A percentile compares a stretch with the other conserved stretches of the same genome.
phyloP scores from a whole-genome alignment of 441 rosid species.

The Isatis lusitanica region DNA sequence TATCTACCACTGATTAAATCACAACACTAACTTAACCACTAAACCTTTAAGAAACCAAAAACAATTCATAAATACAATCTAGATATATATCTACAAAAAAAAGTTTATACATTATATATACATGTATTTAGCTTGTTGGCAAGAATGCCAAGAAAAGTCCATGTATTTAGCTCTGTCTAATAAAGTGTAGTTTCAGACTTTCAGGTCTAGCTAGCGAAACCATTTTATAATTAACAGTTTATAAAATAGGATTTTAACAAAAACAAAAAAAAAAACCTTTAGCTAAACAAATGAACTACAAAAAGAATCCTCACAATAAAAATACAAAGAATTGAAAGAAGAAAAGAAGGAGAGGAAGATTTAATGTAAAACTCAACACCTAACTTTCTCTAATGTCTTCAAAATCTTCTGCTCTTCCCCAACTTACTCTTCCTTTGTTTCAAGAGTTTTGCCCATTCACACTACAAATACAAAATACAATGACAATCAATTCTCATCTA shows the following conservation, averaged over 20 bases:
- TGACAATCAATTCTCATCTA: conserved; percentile 34
- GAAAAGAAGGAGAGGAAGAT: conserved; percentile 30
- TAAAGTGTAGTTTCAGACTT: not conserved
- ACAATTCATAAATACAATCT: not conserved
- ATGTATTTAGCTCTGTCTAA: not conserved
- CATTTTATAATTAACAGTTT: conserved; percentile 32
- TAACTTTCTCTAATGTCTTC: conserved; percentile 35
- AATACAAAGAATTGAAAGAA: conserved; percentile 37
- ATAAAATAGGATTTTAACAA: conserved; percentile 26
- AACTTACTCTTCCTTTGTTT: conserved; percentile 19
- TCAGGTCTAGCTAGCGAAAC: not conserved
- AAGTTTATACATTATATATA: too few relatives aligned
- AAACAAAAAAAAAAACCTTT: conserved; percentile 4
- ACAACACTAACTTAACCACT: too few relatives aligned
- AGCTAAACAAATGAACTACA: conserved; percentile 37
- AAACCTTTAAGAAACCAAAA: not conserved
- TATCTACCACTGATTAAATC: not conserved
- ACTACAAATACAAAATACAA: conserved; percentile 38
- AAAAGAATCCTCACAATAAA: conserved; percentile 35
- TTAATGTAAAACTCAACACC: conserved; percentile 31
- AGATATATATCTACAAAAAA: too few relatives aligned
- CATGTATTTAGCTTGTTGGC: not conserved
- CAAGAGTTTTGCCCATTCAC: conserved; percentile 36
- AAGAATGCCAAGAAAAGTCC: not conserved
- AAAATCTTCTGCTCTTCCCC: conserved; percentile 36